A percentile compares a stretch with the other conserved stretches of the same genome.
Evolutionary conservation across 2,329 filamentous ascomycete species (phyloP).

Genomic region (Curvularia eragrostidis): DNA sequence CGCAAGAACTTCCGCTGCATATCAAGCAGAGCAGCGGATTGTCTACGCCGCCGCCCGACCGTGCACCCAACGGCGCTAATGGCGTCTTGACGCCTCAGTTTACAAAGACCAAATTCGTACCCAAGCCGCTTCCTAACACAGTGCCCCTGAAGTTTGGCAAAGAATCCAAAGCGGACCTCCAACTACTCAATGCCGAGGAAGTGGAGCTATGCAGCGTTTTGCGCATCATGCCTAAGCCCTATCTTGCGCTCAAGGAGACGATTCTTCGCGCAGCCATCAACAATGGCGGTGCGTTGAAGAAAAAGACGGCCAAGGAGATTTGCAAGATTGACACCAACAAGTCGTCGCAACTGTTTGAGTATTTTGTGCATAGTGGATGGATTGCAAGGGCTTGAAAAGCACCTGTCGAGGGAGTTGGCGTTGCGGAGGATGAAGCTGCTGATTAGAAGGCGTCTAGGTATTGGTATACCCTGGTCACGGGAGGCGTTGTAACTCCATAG

Average conservation of each 20-base stretch:
- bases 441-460: constrained; percentile 17
- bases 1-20: constrained; percentile 76
- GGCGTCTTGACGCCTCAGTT: constrained; percentile 49
- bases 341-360: constrained; percentile 86
- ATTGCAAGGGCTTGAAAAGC: constrained; percentile 74
- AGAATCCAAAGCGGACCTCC: constrained; percentile 80
- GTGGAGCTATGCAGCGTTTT: constrained; percentile 83
- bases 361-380: constrained; percentile 92
- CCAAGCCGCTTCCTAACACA: constrained; percentile 66
- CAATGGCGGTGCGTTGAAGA: constrained; percentile 85
- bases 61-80: constrained; percentile 56
- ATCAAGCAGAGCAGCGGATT: constrained; percentile 52
- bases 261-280: constrained; percentile 91
- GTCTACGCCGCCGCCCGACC: constrained; percentile 52
- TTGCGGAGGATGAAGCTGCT: not conserved
- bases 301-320: constrained; percentile 89
- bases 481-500: constrained; percentile 14
- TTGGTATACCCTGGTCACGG: constrained; percentile 31
- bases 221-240: constrained; percentile 90
- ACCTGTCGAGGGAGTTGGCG: not conserved
- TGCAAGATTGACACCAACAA: constrained; percentile 85
- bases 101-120: constrained; percentile 57
- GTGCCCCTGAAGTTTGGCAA: constrained; percentile 72
- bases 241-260: constrained; percentile 91
- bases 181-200: constrained; percentile 85